Percentiles rank a stretch among this genome's conserved stretches.
Conservation (phyloP, 306 rosid species). For the Vachellia pachyceras region DNA sequence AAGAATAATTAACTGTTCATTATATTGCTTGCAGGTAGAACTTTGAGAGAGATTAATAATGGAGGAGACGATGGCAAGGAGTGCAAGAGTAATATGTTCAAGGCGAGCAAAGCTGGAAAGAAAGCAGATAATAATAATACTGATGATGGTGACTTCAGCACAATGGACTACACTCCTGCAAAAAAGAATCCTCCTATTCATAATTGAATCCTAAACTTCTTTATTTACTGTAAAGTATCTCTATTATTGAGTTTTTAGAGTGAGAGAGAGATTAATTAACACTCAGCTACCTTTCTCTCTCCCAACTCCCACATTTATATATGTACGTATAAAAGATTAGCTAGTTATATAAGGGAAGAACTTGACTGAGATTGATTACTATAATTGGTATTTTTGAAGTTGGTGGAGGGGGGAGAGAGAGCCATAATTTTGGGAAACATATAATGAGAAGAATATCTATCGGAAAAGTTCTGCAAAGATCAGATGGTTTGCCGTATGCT, state of each 20-base stretch:
- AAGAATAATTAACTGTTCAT: neutral
- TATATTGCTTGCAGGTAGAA: slow-evolving; percentile 41
- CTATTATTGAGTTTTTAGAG: neutral
- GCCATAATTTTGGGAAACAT: neutral
- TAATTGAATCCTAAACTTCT: slow-evolving; percentile 44
- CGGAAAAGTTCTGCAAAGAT: neutral
- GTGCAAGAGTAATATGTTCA: neutral
- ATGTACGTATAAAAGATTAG: no score
- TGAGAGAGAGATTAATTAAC: neutral
- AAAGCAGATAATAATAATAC: slow-evolving; percentile 18
- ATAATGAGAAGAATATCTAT: neutral
- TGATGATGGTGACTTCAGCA: slow-evolving; percentile 44
- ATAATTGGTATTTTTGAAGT: neutral
- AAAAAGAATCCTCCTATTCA: slow-evolving; percentile 83
- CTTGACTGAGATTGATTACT: neutral
- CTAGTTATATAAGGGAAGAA: neutral
- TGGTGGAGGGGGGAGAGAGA: neutral
- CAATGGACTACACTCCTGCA: slow-evolving; percentile 84
- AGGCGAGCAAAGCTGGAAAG: slow-evolving; percentile 33
- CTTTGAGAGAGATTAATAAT: slow-evolving; percentile 33
- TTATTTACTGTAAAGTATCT: neutral
- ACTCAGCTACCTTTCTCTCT: no score
- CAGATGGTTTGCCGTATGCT: neutral
- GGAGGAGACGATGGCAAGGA: slow-evolving; percentile 18
- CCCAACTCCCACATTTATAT: no score